A percentile compares a stretch with the other conserved stretches of the same genome.
Evolutionary conservation across 148 eudicot species (phyloP).

Genomic region (Oxyria digyna): DNA sequence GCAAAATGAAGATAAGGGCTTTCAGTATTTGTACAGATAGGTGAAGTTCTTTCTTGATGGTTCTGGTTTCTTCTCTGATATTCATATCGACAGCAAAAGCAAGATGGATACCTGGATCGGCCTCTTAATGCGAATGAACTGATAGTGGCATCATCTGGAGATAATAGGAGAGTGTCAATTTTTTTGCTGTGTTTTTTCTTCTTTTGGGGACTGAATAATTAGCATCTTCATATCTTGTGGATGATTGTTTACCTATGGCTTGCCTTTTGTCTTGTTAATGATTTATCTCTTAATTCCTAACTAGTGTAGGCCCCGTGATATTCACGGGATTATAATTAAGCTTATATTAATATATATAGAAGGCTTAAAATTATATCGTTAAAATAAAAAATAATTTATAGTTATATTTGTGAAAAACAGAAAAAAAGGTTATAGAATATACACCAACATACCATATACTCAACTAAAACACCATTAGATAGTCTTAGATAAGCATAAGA

Average conservation of each 20-base stretch:
- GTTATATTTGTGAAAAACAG: too few relatives aligned
- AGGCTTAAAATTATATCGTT: too few relatives aligned
- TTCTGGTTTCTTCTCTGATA: neutral
- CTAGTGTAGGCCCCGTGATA: too few relatives aligned
- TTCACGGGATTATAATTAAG: too few relatives aligned
- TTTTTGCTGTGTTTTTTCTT: neutral
- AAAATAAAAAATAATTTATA: too few relatives aligned
- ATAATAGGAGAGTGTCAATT: neutral
- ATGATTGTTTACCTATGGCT: neutral
- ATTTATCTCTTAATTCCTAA: neutral
- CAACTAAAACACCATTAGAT: too few relatives aligned
- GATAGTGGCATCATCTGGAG: neutral
- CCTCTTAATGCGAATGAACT: too few relatives aligned
- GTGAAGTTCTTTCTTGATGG: constrained; percentile 1
- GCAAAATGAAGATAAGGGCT: constrained; percentile 19
- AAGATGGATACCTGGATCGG: neutral
- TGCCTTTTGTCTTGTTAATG: neutral
- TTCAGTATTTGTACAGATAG: constrained; percentile 1
- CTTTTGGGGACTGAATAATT: neutral
- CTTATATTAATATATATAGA: too few relatives aligned
- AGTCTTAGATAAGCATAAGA: too few relatives aligned
- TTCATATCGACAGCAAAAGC: neutral
- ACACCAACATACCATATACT: too few relatives aligned
- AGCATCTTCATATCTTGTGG: neutral
- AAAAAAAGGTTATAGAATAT: too few relatives aligned